Evolutionary conservation across 257 asterid genomes (phyloP).

Genomic region (Scutellaria baicalensis): DNA sequence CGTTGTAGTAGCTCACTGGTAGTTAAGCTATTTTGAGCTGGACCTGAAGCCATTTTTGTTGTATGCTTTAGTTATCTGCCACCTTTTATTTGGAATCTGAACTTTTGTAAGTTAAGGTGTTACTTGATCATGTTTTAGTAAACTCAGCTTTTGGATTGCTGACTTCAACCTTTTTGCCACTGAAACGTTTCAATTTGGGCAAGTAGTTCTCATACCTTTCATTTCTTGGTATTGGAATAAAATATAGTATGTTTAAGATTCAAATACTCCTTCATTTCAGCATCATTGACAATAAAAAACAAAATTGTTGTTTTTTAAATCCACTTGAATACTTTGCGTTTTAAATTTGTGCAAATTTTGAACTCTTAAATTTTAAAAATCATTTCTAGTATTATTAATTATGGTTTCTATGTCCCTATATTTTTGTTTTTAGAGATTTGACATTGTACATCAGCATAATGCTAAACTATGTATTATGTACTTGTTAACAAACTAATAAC

Average conservation of each 20-base stretch:
- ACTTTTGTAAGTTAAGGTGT: not conserved
- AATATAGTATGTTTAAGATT: not conserved
- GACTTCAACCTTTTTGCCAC: not conserved
- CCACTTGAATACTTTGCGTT: not conserved
- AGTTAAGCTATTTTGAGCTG: not conserved
- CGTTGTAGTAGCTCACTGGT: not conserved
- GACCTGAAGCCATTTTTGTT: not conserved
- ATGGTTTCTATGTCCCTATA: too few species aligned
- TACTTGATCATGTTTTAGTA: not conserved
- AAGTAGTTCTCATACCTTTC: not conserved
- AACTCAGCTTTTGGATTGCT: not conserved
- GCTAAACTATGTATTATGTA: too few species aligned
- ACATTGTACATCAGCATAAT: too few species aligned
- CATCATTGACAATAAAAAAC: not conserved
- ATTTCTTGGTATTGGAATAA: not conserved
- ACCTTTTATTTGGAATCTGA: not conserved
- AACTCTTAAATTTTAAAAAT: not conserved
- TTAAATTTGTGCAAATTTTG: not conserved
- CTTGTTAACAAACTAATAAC: too few species aligned
- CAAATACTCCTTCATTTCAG: not conserved
- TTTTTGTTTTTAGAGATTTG: too few species aligned
- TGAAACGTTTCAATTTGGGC: not conserved
- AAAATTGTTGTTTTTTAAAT: not conserved
- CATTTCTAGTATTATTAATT: too few species aligned
- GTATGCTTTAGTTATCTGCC: not conserved